Evolutionary conservation across 192 early-diverging fungal genomes (phyloP), one percentile per base, ranked within the genome.

Genomic region (Irineochytrium annulatum): DNA sequence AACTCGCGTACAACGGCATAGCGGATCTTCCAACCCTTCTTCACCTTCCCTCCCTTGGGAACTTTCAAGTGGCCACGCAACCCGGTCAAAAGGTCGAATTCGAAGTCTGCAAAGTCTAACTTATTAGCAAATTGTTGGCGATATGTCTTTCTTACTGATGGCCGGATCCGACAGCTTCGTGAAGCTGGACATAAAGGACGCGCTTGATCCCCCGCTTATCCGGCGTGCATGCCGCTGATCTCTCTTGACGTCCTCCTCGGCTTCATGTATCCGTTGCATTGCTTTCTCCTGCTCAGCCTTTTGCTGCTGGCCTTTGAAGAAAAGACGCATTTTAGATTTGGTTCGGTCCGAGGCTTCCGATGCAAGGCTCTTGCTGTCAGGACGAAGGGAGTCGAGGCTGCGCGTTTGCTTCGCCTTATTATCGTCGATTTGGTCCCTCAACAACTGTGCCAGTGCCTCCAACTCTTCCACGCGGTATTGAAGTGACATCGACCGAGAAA

Each of bases 11-110:
- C 55, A 16, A 72, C 60, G 1, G 72, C 71, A 59, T 64, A 78
- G 24, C 55, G 49, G 29, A 45, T n/a, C 28, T 59, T 56, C 79
- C 79, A 81, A 3, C 79, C 79, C 41, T 74, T 75, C 57, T 72
- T 73, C 26, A 78, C 74, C 57, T 76, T 77, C 2, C 76, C 75
- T 28, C 60, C 71, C 57, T 81, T 81, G 26, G 79, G 79, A 6
- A 78, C 61, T 52, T 81, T 81, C 14, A 81, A 51, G 55, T 48
- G 63, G 3, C 79, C 79, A 1, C 27, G 30, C 27, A 78, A 49
- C 19, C 37, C 59, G 26, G 75, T 67, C 3, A 22, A 24, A 6
- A 60, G 55, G 59, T 66, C 60, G 46, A 73, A 68, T 3, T 71
- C 68, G 33, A 69, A 54, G 28, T 20, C 57, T 62, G 43, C 17